phyloP scores from a whole-genome alignment of 1,284 basidiomycete genomes.

The Sporisorium scitamineum region DNA sequence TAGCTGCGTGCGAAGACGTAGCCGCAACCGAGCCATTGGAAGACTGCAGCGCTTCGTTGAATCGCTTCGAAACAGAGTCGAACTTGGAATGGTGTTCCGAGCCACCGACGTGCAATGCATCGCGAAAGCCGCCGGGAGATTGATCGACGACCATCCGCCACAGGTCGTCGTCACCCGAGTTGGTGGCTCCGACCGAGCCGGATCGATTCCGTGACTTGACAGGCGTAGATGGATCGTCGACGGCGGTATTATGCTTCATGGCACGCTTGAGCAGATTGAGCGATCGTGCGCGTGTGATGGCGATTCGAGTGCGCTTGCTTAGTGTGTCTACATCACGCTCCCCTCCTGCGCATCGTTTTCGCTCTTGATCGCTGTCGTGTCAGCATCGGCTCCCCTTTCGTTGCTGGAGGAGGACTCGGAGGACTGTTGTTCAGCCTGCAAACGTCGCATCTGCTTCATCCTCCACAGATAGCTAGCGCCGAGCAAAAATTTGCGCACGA shows the following conservation, averaged over 20 bases:
- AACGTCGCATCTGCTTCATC: constrained; percentile 49
- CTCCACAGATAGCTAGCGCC: constrained; percentile 71
- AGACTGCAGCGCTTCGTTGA: constrained; percentile 25
- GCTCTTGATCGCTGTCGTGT: background rate
- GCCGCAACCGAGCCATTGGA: background rate
- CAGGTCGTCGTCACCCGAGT: background rate
- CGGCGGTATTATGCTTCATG: constrained; percentile 16
- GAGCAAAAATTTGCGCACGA: constrained; percentile 86
- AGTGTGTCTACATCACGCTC: constrained; percentile 12
- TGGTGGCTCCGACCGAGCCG: background rate
- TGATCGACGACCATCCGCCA: constrained; percentile 57
- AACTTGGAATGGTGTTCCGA: constrained; percentile 59
- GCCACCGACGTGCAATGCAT: constrained; percentile 56
- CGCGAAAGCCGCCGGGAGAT: constrained; percentile 51
- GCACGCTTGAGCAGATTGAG: constrained; percentile 32
- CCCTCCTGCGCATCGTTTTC: background rate
- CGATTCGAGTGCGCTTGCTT: constrained; percentile 30
- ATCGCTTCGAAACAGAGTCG: constrained; percentile 47
- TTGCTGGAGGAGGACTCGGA: background rate
- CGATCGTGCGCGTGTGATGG: constrained; percentile 31
- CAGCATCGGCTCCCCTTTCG: background rate
- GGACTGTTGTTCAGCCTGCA: constrained; percentile 15
- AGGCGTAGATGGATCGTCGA: constrained; percentile 11
- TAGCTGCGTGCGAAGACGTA: constrained; percentile 20
- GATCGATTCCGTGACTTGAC: constrained; percentile 16